A percentile compares a stretch with the other conserved stretches of the same genome.
Conservation (phyloP, 768 basidiomycete genomes). For the Podaxis carcinomalis region DNA sequence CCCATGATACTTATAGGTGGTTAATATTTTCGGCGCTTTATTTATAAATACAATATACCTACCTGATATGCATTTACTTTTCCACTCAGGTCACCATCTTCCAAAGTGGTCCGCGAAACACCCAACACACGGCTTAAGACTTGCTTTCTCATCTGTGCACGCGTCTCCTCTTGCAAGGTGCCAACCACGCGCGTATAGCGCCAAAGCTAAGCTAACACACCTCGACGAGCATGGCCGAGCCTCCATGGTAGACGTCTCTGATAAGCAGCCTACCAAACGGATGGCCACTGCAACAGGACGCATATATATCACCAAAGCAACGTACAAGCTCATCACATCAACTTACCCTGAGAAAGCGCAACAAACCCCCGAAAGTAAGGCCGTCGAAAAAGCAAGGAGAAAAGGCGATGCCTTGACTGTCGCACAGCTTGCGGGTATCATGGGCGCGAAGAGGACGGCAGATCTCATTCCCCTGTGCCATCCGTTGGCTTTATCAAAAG, state of each 20-base stretch:
- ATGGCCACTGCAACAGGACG: slow-evolving; percentile 71
- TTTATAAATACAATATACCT: slow-evolving; percentile 20
- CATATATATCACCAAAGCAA: slow-evolving; percentile 62
- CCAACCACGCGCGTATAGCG: slow-evolving; percentile 19
- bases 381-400: slow-evolving; percentile 44
- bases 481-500: slow-evolving; percentile 67
- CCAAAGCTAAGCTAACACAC: slow-evolving; percentile 52
- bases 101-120: background rate
- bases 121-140: background rate
- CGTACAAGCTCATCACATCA: slow-evolving; percentile 60
- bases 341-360: slow-evolving; percentile 24
- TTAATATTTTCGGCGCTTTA: slow-evolving; percentile 45
- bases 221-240: slow-evolving; percentile 67
- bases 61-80: slow-evolving; percentile 7
- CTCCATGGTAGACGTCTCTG: slow-evolving; percentile 78
- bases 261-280: slow-evolving; percentile 58
- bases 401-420: slow-evolving; percentile 74
- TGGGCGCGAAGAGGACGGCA: slow-evolving; percentile 81
- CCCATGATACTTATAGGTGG: slow-evolving; percentile 95
- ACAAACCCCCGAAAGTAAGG: slow-evolving; percentile 23
- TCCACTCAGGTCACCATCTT: slow-evolving; percentile 1
- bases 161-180: background rate
- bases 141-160: background rate
- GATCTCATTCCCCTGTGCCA: slow-evolving; percentile 88
- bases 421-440: slow-evolving; percentile 83